These are phyloP conservation scores for Colletotrichum navitas DNA, from an alignment of 2,329 filamentous ascomycete species.

Conservation along the genomic window DNA sequence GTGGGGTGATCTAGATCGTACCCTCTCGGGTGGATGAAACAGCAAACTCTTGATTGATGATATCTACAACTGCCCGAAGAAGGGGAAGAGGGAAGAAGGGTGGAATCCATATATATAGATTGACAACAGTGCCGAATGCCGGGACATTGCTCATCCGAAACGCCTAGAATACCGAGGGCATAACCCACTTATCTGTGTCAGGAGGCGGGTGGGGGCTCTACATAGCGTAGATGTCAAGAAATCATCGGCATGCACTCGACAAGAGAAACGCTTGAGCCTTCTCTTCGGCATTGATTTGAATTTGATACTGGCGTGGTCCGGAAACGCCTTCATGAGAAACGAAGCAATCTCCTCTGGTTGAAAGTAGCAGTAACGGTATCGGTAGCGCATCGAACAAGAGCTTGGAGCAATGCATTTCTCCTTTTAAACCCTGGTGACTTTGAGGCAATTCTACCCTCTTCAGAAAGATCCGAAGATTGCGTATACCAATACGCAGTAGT, in stretches of 20 bases:
- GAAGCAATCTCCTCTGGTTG: no score
- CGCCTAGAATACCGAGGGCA: no score
- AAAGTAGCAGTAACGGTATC: background rate
- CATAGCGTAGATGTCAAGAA: background rate
- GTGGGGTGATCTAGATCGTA: no score
- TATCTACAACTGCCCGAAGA: no score
- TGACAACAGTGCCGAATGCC: constrained; percentile 7
- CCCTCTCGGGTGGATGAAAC: no score
- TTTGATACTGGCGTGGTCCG: background rate
- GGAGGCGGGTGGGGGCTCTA: background rate
- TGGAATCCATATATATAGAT: no score
- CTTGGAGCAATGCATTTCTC: background rate
- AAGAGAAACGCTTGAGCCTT: background rate
- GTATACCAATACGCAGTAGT: background rate
- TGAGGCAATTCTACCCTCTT: background rate
- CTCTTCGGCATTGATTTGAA: background rate
- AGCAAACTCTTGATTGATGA: no score
- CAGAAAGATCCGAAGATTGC: no score
- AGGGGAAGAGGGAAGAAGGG: no score
- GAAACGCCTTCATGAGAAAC: background rate
- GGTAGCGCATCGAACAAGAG: background rate
- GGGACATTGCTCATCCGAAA: background rate
- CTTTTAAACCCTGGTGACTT: background rate
- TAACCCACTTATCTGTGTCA: no score
- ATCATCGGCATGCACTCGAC: background rate